A percentile compares a stretch with the other conserved stretches of the same genome.
Evolutionary conservation across 768 basidiomycete species (phyloP).

Genomic region (Ramaria sp.): DNA sequence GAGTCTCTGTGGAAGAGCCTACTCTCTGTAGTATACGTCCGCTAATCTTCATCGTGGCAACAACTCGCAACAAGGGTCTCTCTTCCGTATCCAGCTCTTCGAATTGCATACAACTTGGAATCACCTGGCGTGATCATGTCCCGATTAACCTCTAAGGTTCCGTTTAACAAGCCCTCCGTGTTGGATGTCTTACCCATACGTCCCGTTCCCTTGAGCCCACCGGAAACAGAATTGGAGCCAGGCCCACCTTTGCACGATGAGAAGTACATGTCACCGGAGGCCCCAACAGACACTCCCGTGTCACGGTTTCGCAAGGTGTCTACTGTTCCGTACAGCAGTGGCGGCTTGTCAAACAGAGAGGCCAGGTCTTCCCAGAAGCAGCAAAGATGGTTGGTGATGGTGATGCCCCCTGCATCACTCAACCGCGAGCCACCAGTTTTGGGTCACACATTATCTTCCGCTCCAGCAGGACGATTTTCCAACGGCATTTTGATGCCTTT

Average conservation of each 20-base stretch:
- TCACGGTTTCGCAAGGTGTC: background rate
- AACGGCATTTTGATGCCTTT: conserved; percentile 69
- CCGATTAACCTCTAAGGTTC: conserved; percentile 1
- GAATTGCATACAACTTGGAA: background rate
- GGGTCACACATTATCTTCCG: conserved; percentile 46
- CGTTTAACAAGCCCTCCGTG: background rate
- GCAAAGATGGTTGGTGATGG: conserved; percentile 49
- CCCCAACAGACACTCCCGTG: background rate
- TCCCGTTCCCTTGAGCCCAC: conserved; percentile 4
- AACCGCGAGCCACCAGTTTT: conserved; percentile 47
- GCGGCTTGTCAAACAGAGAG: background rate
- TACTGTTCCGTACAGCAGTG: background rate
- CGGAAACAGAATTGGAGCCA: conserved; percentile 4
- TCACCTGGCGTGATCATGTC: conserved; percentile 6
- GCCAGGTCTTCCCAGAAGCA: conserved; percentile 7
- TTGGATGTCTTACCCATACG: background rate
- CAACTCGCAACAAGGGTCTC: no score
- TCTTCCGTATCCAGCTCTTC: background rate
- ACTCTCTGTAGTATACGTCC: background rate
- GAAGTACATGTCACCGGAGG: background rate
- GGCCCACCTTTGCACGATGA: background rate
- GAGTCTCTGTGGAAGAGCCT: background rate
- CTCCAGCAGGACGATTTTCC: conserved; percentile 48
- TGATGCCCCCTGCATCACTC: conserved; percentile 53
- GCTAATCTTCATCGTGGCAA: background rate